A percentile compares a stretch with the other conserved stretches of the same genome.
Evolutionary conservation across 805 yeast species (phyloP).

Genomic region (Lachancea kluyveri): DNA sequence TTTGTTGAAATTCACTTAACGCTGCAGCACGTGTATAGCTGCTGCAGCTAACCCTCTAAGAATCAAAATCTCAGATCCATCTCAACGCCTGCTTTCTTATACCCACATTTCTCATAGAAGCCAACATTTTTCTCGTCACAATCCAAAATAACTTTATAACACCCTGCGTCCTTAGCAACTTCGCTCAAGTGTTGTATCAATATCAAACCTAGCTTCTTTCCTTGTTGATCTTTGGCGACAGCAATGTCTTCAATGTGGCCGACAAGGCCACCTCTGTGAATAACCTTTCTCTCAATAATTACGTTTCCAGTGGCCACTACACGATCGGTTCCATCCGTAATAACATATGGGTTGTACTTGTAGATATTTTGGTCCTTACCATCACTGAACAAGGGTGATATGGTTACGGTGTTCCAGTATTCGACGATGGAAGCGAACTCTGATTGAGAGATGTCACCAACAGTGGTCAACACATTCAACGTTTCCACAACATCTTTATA

Average conservation of each 20-base stretch:
- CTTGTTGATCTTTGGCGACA: constrained; percentile 69
- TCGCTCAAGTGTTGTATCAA: constrained; percentile 57
- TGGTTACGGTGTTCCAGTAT: constrained; percentile 48
- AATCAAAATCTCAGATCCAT: too few species aligned
- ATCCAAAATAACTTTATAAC: constrained; percentile 86
- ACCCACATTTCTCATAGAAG: constrained; percentile 88
- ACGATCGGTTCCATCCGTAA: constrained; percentile 41
- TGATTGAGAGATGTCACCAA: constrained; percentile 57
- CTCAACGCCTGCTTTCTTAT: constrained; percentile 55
- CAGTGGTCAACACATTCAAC: constrained; percentile 67
- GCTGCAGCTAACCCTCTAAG: too few species aligned
- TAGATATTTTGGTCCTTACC: constrained; percentile 17
- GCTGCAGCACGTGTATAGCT: too few species aligned
- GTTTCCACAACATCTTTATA: constrained; percentile 55
- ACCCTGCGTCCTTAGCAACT: constrained; percentile 55
- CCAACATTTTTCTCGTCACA: constrained; percentile 77
- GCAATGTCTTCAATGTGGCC: constrained; percentile 97
- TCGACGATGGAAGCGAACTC: constrained; percentile 46
- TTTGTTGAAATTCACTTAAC: too few species aligned
- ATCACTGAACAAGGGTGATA: constrained; percentile 18
- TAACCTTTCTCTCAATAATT: constrained; percentile 71
- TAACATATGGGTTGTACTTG: constrained; percentile 67
- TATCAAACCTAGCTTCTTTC: constrained; percentile 68
- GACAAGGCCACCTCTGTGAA: constrained; percentile 77
- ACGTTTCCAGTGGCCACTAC: constrained; percentile 84